Conservation (phyloP, 306 rosid species). For the Coriaria nepalensis region DNA sequence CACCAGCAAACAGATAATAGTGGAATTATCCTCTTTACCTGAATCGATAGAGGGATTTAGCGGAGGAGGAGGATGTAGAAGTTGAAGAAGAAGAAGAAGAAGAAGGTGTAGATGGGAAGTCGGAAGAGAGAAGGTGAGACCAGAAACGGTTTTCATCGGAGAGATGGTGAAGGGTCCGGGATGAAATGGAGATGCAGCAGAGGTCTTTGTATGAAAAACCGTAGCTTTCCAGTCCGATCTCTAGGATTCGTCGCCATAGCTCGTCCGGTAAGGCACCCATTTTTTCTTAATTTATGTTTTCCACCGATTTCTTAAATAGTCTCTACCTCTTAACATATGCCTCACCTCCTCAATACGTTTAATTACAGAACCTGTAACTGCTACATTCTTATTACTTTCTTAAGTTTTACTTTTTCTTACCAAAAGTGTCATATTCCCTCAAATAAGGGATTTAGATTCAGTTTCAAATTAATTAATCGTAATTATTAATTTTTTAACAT, state of each 20-base stretch:
- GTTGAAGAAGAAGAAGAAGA: slow-evolving; percentile 3
- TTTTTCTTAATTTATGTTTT: background rate
- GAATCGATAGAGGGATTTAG: slow-evolving; percentile 42
- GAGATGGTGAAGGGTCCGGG: slow-evolving; percentile 42
- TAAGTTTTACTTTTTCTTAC: no score
- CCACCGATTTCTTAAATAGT: background rate
- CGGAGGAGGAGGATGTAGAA: slow-evolving; percentile 12
- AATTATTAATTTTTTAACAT: no score
- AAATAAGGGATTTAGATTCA: no score
- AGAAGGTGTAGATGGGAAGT: slow-evolving; percentile 21
- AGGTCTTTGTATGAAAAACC: slow-evolving; percentile 44
- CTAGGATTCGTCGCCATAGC: slow-evolving; percentile 52
- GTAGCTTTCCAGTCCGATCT: slow-evolving; percentile 31
- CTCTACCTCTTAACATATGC: no score
- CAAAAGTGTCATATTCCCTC: no score
- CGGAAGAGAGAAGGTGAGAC: slow-evolving; percentile 47
- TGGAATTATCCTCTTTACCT: slow-evolving; percentile 16
- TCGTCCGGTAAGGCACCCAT: slow-evolving; percentile 43
- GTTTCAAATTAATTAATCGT: no score
- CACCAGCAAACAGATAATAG: no score
- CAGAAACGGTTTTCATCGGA: slow-evolving; percentile 45
- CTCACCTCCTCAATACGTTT: no score
- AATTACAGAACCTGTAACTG: no score
- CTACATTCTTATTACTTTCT: no score
- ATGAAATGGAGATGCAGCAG: slow-evolving; percentile 57